Percentiles rank a stretch among this genome's conserved stretches.
Evolutionary conservation across 73 alveolate genomes (phyloP).

Genomic region (Paramecium octaurelia): DNA sequence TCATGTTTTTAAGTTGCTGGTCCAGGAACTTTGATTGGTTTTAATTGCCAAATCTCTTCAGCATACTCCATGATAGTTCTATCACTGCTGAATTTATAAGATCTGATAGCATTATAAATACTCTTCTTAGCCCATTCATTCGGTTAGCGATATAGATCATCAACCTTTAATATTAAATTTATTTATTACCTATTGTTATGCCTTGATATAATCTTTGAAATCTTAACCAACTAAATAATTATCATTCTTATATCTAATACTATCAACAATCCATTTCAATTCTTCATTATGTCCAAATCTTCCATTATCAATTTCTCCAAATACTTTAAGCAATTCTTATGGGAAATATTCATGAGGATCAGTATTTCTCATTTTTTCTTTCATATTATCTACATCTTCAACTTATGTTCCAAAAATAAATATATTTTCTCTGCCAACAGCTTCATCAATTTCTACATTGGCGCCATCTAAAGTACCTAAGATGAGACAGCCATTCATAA

Average conservation of each 20-base stretch:
- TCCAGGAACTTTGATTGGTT: constrained; percentile 53
- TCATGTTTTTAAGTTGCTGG: constrained; percentile 52
- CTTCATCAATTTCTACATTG: constrained; percentile 97
- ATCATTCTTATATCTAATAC: constrained; percentile 63
- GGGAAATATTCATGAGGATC: constrained; percentile 65
- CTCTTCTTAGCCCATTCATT: constrained; percentile 68
- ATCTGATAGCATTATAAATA: constrained; percentile 65
- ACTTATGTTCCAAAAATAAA: constrained; percentile 71
- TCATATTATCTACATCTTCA: constrained; percentile 55
- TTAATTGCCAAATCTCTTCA: constrained; percentile 67
- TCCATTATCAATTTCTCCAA: constrained; percentile 54
- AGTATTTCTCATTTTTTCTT: constrained; percentile 57
- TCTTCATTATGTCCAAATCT: constrained; percentile 51
- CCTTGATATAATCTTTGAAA: constrained; percentile 76
- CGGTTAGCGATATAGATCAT: constrained; percentile 59
- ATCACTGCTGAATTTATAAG: constrained; percentile 67
- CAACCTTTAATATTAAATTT: constrained; percentile 26
- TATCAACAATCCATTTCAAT: constrained; percentile 40
- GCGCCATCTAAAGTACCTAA: constrained; percentile 99
- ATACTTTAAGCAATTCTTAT: constrained; percentile 47
- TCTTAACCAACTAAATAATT: constrained; percentile 78
- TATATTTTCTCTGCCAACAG: constrained; percentile 92
- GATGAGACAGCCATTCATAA: constrained; percentile 96
- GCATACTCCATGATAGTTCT: constrained; percentile 73
- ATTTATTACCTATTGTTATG: constrained; percentile 58